Evolutionary conservation across 2,329 filamentous ascomycete genomes (phyloP).

Genomic region (Epichloe uncinata): DNA sequence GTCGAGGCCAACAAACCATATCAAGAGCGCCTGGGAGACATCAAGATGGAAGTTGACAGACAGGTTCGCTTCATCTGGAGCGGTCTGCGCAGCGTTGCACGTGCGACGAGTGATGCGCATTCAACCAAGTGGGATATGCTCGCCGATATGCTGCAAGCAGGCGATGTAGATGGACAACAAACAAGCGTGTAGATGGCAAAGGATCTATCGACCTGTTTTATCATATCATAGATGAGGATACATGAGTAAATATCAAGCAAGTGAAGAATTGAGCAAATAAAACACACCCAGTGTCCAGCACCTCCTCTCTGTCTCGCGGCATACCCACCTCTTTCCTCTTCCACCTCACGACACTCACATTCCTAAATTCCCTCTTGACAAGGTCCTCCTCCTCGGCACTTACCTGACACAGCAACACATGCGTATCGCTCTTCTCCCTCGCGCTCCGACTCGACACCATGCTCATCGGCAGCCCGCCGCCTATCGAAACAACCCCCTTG

Average conservation of each 20-base stretch:
- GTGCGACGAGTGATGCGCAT: conserved; percentile 51
- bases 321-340: conserved; percentile 61
- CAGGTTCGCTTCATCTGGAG: conserved; percentile 57
- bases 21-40: conserved; percentile 36
- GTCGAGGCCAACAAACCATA: conserved; percentile 28
- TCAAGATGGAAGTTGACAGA: conserved; percentile 50
- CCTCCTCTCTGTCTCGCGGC: conserved; percentile 74
- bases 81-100: conserved; percentile 60
- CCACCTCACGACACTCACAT: conserved; percentile 57
- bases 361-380: conserved; percentile 51
- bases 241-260: too few relatives aligned
- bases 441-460: conserved; percentile 33
- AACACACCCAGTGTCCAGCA: conserved; percentile 24
- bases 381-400: conserved; percentile 50
- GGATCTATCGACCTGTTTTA: too few relatives aligned
- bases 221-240: too few relatives aligned
- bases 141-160: conserved; percentile 62
- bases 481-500: conserved; percentile 47
- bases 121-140: conserved; percentile 63
- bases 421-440: conserved; percentile 45
- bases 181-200: neutral
- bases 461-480: conserved; percentile 41
- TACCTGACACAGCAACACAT: conserved; percentile 46
- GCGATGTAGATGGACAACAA: conserved; percentile 10
- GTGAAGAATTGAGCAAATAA: neutral